Evolutionary conservation across 495 filamentous ascomycete genomes (phyloP), one percentile per base, ranked within the genome.

Genomic region (Chlorociboria aeruginascens): DNA sequence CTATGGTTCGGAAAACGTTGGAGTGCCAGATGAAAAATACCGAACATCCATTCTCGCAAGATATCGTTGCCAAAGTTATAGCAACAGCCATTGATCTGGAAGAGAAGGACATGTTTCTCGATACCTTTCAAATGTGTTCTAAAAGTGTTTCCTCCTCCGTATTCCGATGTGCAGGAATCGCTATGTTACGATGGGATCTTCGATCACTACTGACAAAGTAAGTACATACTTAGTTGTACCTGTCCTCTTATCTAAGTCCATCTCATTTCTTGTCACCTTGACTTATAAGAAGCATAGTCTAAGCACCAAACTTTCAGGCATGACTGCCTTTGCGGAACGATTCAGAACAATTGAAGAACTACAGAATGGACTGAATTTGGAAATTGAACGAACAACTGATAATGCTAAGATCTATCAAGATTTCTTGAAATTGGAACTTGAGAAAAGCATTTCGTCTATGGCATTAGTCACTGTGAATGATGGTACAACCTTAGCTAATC

Each of bases 191-290:
- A 4, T 46, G 28, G 12, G 13, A 37, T 34, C 31, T 43, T 13
- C 10, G 38, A 9, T 38, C 28, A 25, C 29, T 52, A 10, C 20
- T 46, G 1, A 36, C 43, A 25, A 51, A 7, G 49, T 51, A 46
- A 45, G 49, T 51, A 38, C 2, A 25, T 25, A 25, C 4, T 25
- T 25, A 25, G 4, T 25, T 25, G 4, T 4, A 25, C 20, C 20
- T 25, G 20, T 25, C 2, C 20, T 25, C 20, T 25, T 25, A 25
- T 25, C 20, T 25, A 4, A 25, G 20, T 4, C 20, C 20, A 25
- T 25, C 4, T 25, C 20, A 25, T 25, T 25, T 4, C 20, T 25
- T 25, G 1, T 25, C 20, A 25, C 20, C 1, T 4, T 4, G 1
- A 25, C 20, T 25, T 1, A 25, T 25, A 25, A 25, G 20, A 25